Percentiles rank a stretch among this genome's conserved stretches.
phyloP scores from a whole-genome alignment of 2,329 filamentous ascomycete species.

The Phaeosphaeria sp. region DNA sequence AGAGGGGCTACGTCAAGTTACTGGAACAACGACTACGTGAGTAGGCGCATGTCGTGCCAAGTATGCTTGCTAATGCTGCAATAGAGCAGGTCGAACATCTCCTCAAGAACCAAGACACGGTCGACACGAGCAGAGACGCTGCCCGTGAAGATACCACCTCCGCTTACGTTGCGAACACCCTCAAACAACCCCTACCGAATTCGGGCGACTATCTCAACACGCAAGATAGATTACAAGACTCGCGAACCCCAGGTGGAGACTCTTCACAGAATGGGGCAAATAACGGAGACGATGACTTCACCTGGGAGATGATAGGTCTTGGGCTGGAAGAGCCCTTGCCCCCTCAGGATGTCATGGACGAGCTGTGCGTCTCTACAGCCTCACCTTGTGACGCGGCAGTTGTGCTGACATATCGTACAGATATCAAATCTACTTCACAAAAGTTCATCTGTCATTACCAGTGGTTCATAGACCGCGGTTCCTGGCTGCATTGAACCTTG shows the following conservation, averaged over 20 bases:
- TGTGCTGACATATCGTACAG: slow-evolving; percentile 51
- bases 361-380: slow-evolving; percentile 66
- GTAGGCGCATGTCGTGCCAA: slow-evolving; percentile 41
- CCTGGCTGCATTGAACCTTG: slow-evolving; percentile 85
- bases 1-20: slow-evolving; percentile 92
- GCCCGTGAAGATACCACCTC: slow-evolving; percentile 32
- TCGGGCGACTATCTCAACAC: slow-evolving; percentile 25
- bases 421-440: slow-evolving; percentile 87
- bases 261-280: slow-evolving; percentile 23
- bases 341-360: slow-evolving; percentile 79
- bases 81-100: slow-evolving; percentile 92
- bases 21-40: slow-evolving; percentile 90
- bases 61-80: slow-evolving; percentile 14
- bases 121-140: slow-evolving; percentile 36
- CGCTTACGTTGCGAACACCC: slow-evolving; percentile 41
- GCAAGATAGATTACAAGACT: slow-evolving; percentile 16
- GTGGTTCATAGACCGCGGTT: slow-evolving; percentile 92
- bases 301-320: slow-evolving; percentile 85
- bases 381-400: neutral
- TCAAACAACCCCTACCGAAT: slow-evolving; percentile 32
- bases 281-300: slow-evolving; percentile 55
- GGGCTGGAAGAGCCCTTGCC: slow-evolving; percentile 85
- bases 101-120: slow-evolving; percentile 77
- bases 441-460: slow-evolving; percentile 82
- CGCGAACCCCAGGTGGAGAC: slow-evolving; percentile 25